Conservation (phyloP, 1,284 basidiomycete species). For the Pterula multifida region DNA sequence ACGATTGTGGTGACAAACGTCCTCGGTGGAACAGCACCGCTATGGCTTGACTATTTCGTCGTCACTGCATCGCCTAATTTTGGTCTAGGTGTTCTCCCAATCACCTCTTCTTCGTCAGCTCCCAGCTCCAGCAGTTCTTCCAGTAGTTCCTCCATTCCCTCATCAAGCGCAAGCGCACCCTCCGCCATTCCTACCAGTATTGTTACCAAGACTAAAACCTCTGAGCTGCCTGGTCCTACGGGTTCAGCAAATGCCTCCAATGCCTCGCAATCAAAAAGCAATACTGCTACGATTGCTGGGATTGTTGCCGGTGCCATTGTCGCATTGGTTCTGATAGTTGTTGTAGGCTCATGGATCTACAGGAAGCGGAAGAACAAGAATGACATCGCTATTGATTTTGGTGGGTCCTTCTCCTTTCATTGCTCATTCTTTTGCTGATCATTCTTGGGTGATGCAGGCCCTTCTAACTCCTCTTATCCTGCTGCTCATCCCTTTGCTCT, state of each 20-base stretch:
- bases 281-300: not conserved
- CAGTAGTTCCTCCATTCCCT: not conserved
- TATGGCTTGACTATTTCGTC: not conserved
- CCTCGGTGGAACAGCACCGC: not conserved
- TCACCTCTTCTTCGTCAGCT: not conserved
- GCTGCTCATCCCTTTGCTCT: not conserved
- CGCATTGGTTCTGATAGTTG: not conserved
- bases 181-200: not conserved
- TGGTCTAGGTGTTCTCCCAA: not conserved
- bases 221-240: not conserved
- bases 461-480: not conserved
- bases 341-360: not conserved
- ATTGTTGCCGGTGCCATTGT: not conserved
- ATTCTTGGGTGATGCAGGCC: no score
- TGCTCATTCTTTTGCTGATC: no score
- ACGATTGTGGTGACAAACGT: not conserved
- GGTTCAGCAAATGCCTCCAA: no score
- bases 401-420: not conserved
- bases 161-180: not conserved
- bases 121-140: not conserved
- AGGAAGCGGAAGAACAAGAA: not conserved
- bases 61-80: not conserved
- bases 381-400: not conserved
- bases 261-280: not conserved
- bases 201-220: not conserved